A percentile compares a stretch with the other conserved stretches of the same genome.
Conservation (phyloP, 306 rosid species). For the Fagus crenata region DNA sequence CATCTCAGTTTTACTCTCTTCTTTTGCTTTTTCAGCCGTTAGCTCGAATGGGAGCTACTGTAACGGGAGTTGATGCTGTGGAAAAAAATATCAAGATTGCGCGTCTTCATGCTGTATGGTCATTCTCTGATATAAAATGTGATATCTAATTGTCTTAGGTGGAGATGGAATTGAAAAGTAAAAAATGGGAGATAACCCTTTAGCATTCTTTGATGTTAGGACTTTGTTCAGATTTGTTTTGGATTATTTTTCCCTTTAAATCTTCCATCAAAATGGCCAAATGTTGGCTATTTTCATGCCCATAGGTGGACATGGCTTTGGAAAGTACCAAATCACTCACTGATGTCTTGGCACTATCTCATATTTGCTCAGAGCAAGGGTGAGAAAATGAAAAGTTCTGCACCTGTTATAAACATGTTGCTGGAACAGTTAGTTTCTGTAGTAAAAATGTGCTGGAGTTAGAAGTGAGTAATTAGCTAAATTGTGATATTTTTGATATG, state of each 20-base stretch:
- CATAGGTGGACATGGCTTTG: neutral
- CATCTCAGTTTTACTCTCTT: slow-evolving; percentile 14
- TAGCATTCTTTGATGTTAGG: neutral
- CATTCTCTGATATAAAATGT: slow-evolving; percentile 19
- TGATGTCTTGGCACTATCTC: neutral
- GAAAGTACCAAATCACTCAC: neutral
- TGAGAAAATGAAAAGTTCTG: neutral
- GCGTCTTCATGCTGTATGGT: slow-evolving; percentile 79
- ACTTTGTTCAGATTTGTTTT: neutral
- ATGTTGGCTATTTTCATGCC: neutral
- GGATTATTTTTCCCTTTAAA: neutral
- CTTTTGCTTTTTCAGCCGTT: slow-evolving; percentile 61
- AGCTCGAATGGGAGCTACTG: slow-evolving; percentile 91
- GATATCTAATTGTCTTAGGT: neutral
- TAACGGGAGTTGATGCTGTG: slow-evolving; percentile 80
- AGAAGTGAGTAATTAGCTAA: neutral
- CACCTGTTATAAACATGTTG: neutral
- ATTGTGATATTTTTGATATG: neutral
- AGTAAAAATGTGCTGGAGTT: neutral
- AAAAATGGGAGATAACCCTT: neutral
- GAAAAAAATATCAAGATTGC: slow-evolving; percentile 92
- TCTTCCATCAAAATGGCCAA: neutral
- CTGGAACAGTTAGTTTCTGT: neutral
- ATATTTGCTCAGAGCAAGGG: neutral
- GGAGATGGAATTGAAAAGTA: neutral